Conservation (phyloP, 805 yeast genomes). For the Lachancea kluyveri region DNA sequence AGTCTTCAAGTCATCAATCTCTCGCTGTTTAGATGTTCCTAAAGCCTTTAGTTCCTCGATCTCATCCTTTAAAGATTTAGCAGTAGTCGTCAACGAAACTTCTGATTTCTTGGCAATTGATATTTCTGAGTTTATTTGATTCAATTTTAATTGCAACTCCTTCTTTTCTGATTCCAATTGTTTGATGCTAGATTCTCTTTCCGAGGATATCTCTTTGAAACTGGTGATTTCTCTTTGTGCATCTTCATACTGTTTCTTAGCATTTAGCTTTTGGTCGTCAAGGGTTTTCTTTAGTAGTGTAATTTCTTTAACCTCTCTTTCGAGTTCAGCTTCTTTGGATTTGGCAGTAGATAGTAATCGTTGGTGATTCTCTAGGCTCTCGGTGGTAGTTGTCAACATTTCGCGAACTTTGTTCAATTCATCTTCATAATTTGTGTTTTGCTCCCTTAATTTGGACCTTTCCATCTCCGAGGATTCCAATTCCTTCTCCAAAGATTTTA, state of each 20-base stretch:
- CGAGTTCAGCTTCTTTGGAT: conserved; percentile 33
- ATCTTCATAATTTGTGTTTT: conserved; percentile 22
- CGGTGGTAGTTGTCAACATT: conserved; percentile 35
- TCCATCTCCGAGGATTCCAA: conserved; percentile 34
- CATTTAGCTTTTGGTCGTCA: too few species aligned
- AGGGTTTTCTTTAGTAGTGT: too few species aligned
- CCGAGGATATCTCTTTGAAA: conserved; percentile 26
- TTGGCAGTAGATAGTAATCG: conserved; percentile 38
- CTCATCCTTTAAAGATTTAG: conserved; percentile 7
- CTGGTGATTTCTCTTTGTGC: conserved; percentile 23
- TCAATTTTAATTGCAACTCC: conserved; percentile 18
- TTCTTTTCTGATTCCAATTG: conserved; percentile 22
- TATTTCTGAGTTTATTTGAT: conserved; percentile 18
- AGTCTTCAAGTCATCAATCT: conserved; percentile 28
- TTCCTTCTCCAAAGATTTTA: conserved; percentile 44
- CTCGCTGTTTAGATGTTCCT: conserved; percentile 27
- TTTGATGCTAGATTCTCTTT: conserved; percentile 13
- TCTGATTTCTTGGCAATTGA: conserved; percentile 12
- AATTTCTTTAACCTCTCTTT: too few species aligned
- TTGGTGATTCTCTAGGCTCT: conserved; percentile 42
- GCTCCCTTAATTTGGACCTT: conserved; percentile 23
- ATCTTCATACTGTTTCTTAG: conserved; percentile 15
- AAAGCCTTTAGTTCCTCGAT: conserved; percentile 9
- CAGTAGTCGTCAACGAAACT: conserved; percentile 19
- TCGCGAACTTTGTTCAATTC: conserved; percentile 29